These are phyloP conservation scores for Trichoderma reesei DNA, from an alignment of 495 filamentous ascomycete species.

Conservation along the genomic window DNA sequence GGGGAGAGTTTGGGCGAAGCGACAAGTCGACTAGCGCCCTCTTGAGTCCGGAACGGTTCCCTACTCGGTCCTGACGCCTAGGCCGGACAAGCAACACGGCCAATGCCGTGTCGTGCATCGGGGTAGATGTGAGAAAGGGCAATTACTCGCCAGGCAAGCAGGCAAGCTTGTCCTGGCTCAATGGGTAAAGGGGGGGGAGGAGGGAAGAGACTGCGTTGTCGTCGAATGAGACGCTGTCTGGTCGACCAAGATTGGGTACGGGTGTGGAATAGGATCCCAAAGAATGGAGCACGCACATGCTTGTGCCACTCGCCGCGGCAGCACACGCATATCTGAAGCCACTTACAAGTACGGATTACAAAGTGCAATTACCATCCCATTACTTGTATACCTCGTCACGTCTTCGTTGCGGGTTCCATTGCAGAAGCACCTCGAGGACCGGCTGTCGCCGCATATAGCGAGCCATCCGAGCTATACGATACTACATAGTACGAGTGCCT, in stretches of 20 bases:
- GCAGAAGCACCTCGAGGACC: not conserved
- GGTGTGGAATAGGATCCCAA: not conserved
- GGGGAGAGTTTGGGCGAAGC: slow-evolving; percentile 3
- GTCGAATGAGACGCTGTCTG: not conserved
- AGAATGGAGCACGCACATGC: not conserved
- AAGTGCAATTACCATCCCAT: not conserved
- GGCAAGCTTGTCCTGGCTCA: not conserved
- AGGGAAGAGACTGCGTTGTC: not conserved
- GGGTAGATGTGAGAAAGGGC: not conserved
- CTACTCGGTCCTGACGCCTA: not conserved
- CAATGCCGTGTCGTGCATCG: not conserved
- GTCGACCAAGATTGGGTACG: not conserved
- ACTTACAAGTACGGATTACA: not conserved
- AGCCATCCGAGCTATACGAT: not conserved
- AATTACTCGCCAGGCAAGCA: not conserved
- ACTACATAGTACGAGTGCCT: not conserved
- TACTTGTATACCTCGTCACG: not conserved
- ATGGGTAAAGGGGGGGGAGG: not conserved
- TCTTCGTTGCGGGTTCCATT: not conserved
- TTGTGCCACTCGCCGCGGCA: not conserved
- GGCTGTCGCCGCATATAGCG: not conserved
- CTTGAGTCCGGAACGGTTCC: not conserved
- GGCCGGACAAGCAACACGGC: not conserved
- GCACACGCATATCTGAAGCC: not conserved
- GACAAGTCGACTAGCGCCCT: not conserved